Evolutionary conservation across 768 basidiomycete species (phyloP).

Genomic region (Mycena filopes): DNA sequence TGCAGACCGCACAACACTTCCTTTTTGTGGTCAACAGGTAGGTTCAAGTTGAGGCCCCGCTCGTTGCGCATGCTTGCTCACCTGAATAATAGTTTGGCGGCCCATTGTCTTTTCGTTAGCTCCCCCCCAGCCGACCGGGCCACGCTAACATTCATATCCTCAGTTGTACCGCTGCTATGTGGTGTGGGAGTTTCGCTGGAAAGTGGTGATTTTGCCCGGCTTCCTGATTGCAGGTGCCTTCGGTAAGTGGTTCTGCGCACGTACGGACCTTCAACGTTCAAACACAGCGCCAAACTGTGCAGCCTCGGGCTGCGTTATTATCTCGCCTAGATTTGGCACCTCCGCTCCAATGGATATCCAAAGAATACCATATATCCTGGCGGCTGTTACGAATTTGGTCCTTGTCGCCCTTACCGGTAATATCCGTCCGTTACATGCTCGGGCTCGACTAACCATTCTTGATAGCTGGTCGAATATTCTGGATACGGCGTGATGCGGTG

Average conservation of each 20-base stretch:
- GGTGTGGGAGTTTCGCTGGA: background rate
- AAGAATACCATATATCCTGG: background rate
- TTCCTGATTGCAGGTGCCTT: background rate
- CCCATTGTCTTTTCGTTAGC: background rate
- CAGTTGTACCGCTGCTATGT: conserved; percentile 3
- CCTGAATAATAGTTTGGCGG: background rate
- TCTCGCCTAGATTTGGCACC: background rate
- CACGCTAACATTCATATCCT: no score
- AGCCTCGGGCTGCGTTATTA: no score
- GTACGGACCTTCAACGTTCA: no score
- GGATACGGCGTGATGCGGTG: background rate
- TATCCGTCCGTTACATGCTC: no score
- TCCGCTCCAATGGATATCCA: background rate
- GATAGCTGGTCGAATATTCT: conserved; percentile 2
- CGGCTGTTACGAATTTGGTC: background rate
- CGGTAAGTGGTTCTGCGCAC: background rate
- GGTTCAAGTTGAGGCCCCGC: no score
- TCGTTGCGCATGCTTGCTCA: no score
- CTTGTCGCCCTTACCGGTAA: background rate
- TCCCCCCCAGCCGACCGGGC: no score
- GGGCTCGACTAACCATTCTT: background rate
- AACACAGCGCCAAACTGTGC: no score
- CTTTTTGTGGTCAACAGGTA: no score
- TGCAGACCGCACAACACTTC: no score
- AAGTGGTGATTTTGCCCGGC: background rate